A percentile compares a stretch with the other conserved stretches of the same genome.
Conservation (phyloP, 2,329 filamentous ascomycete species). For the Xylaria sp. region DNA sequence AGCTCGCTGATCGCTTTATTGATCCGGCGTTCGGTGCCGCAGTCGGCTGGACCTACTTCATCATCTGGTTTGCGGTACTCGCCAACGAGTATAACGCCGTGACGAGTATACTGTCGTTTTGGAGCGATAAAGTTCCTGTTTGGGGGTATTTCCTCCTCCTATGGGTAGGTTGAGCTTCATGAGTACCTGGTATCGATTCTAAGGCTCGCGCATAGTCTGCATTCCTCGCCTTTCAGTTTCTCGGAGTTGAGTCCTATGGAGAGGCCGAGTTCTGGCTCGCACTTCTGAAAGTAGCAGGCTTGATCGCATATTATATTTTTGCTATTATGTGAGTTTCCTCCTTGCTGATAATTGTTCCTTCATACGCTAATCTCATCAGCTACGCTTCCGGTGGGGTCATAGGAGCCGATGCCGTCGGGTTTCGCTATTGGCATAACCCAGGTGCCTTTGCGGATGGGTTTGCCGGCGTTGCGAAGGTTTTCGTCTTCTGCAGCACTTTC, state of each 20-base stretch:
- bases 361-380: constrained; percentile 43
- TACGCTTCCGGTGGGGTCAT: constrained; percentile 75
- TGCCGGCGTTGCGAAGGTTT: constrained; percentile 71
- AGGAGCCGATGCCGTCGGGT: constrained; percentile 72
- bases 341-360: background rate
- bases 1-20: constrained; percentile 75
- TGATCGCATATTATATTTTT: constrained; percentile 79
- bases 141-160: constrained; percentile 80
- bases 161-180: constrained; percentile 61
- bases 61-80: constrained; percentile 66
- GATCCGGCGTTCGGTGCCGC: constrained; percentile 76
- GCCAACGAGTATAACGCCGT: constrained; percentile 79
- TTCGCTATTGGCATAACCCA: constrained; percentile 77
- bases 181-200: background rate
- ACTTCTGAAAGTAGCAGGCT: constrained; percentile 74
- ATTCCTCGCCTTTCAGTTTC: constrained; percentile 74
- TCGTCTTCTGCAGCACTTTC: constrained; percentile 76
- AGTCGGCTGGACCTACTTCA: constrained; percentile 78
- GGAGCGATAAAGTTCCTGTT: constrained; percentile 69
- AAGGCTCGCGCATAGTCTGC: constrained; percentile 52
- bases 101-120: constrained; percentile 73
- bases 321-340: constrained; percentile 65
- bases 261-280: constrained; percentile 86
- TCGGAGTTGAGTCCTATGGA: constrained; percentile 79
- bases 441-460: constrained; percentile 78